Evolutionary conservation across 2,329 filamentous ascomycete genomes (phyloP), one percentile per base, ranked within the genome.

Genomic region (Dothiorella sarmentorum): DNA sequence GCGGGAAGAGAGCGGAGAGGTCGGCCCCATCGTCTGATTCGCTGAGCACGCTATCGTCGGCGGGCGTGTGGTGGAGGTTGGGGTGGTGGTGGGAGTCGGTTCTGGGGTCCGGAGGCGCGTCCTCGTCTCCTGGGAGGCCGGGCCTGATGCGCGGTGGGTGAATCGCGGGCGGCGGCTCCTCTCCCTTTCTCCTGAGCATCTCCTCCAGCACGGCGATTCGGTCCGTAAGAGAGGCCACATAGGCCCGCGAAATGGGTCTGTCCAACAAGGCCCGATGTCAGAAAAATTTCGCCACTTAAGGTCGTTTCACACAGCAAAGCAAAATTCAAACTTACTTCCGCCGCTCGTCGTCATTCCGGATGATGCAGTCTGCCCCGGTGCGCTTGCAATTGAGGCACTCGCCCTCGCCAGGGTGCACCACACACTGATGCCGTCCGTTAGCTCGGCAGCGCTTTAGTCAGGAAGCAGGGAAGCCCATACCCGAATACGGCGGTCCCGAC

Each of bases 271-370:
- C n/a, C 24, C 60, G 24, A 13, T 22, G 27, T 43, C 26, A 42
- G 31, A 6, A 9, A 38, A 27, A 11, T 7, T 27, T 15, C 47
- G 29, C 22, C 20, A n/a, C 29, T 17, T 31, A 22, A 56, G 33
- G 22, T 31, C 29, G 29, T n/a, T n/a, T n/a, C n/a, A n/a, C 31
- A 15, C 44, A 4, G 4, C 13, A 47, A n/a, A n/a, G n/a, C n/a
- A n/a, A n/a, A 26, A 3, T n/a, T 22, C n/a, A 38, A 7, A 69
- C 75, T 38, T 65, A 82, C 81, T 80, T 73, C 68, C 81, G 70
- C 40, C 81, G 71, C 66, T 84, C 81, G 66, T 84, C 81, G 61
- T 83, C 81, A 62, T 83, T 81, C 64, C 80, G 82, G 64, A 84
- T 84, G 56, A 83, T 70, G 62, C 81, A 83, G 45, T 78, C 73